Conservation (phyloP, 176 grass and related monocot species). For the Cenchrus americanus region DNA sequence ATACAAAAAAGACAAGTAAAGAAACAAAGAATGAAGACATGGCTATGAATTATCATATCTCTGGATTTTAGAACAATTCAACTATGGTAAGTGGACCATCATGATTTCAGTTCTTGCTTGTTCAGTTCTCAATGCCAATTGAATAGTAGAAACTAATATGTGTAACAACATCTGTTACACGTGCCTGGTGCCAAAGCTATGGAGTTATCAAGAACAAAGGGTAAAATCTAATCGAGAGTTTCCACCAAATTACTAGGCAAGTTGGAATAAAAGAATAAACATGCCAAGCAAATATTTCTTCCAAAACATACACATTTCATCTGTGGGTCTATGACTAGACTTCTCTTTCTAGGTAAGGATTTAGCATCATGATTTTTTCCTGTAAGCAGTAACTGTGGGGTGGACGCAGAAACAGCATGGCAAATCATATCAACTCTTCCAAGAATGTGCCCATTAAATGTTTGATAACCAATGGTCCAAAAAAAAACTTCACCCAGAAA, state of each 20-base stretch:
- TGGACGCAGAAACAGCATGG: neutral
- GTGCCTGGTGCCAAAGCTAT: conserved; percentile 9
- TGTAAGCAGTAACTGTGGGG: neutral
- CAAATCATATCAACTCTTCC: neutral
- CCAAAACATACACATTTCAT: neutral
- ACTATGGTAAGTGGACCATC: conserved; percentile 7
- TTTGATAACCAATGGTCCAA: conserved; percentile 20
- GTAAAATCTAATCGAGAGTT: neutral
- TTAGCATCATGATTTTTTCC: neutral
- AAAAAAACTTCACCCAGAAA: neutral
- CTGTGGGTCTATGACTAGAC: conserved; percentile 11
- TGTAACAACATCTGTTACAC: conserved; percentile 23
- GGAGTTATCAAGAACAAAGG: conserved; percentile 14
- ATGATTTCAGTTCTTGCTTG: neutral
- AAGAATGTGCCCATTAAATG: neutral
- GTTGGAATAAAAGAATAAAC: conserved; percentile 15
- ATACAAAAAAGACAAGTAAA: conserved; percentile 21
- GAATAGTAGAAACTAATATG: conserved; percentile 17
- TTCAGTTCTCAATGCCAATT: neutral
- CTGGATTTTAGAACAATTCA: conserved; percentile 3
- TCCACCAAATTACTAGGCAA: conserved; percentile 18
- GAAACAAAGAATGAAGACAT: conserved; percentile 31
- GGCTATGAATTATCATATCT: conserved; percentile 3
- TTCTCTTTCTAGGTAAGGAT: conserved; percentile 10
- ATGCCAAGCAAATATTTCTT: neutral